Conservation (phyloP, 345 rosid species). For the Eucalyptus pauciflora region DNA sequence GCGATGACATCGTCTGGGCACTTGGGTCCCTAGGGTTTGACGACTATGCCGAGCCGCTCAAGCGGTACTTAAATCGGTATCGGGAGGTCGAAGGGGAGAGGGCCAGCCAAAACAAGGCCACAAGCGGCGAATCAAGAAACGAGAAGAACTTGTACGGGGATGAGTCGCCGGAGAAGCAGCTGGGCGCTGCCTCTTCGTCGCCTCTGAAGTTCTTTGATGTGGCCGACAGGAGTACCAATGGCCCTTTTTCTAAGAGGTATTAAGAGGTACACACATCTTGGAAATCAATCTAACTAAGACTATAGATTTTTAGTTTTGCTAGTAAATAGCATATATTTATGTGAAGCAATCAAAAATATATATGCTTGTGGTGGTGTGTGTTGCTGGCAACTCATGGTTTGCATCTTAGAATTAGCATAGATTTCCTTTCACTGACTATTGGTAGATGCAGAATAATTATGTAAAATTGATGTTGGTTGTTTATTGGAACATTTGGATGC, state of each 20-base stretch:
- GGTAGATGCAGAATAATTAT: neutral
- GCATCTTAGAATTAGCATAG: neutral
- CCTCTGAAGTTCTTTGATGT: neutral
- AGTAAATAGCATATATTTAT: neutral
- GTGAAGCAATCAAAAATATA: neutral
- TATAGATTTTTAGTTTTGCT: neutral
- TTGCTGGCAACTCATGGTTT: neutral
- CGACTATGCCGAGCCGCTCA: slow-evolving; percentile 51
- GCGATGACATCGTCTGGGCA: slow-evolving; percentile 81
- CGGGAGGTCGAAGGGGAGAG: slow-evolving; percentile 54
- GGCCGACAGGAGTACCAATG: neutral
- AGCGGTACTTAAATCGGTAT: slow-evolving; percentile 40
- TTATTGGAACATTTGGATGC: neutral
- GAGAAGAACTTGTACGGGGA: neutral
- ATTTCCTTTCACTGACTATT: neutral
- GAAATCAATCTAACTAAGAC: neutral
- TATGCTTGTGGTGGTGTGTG: neutral
- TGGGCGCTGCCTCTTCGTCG: neutral
- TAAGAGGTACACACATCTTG: neutral
- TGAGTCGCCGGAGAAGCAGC: neutral
- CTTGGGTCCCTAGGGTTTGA: slow-evolving; percentile 63
- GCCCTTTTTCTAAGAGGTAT: neutral
- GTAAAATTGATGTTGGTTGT: neutral
- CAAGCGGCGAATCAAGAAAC: neutral
- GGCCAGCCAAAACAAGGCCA: neutral